Percentiles rank a stretch among this genome's conserved stretches.
These are phyloP conservation scores for Cryptosporidium parvum DNA, from an alignment of 169 alveolate genomes.

Conservation along the genomic window DNA sequence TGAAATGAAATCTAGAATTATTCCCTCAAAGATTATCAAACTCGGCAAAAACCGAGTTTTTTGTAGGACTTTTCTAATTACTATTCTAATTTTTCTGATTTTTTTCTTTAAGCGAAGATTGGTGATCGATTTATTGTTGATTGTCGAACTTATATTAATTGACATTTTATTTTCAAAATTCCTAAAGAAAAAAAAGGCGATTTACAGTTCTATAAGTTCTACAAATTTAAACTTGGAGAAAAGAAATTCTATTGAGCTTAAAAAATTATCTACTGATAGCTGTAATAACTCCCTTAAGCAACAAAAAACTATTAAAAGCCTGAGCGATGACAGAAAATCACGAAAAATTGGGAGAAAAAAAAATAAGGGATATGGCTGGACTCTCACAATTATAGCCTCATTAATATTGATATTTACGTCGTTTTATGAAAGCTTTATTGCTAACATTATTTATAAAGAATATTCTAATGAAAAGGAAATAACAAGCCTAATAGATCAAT, in stretches of 20 bases:
- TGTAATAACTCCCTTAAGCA: background rate
- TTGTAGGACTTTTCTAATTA: slow-evolving; percentile 32
- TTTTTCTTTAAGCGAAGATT: slow-evolving; percentile 14
- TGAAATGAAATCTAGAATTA: slow-evolving; percentile 12
- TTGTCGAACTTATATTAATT: background rate
- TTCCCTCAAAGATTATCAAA: background rate
- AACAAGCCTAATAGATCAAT: background rate
- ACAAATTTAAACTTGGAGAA: background rate
- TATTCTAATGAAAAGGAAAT: slow-evolving; percentile 2
- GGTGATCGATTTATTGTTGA: slow-evolving; percentile 11
- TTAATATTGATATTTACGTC: slow-evolving; percentile 23
- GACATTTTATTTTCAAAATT: slow-evolving; percentile 1
- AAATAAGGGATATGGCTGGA: slow-evolving; percentile 60
- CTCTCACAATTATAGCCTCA: background rate
- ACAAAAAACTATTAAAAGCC: background rate
- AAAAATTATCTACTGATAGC: background rate
- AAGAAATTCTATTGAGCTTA: background rate
- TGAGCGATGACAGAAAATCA: background rate
- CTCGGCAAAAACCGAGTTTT: slow-evolving; percentile 45
- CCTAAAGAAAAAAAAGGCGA: background rate
- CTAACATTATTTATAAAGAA: background rate
- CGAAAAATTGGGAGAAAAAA: slow-evolving; percentile 14
- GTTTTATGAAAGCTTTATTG: slow-evolving; percentile 3
- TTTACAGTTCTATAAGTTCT: background rate
- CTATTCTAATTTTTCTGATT: slow-evolving; percentile 21